A percentile compares a stretch with the other conserved stretches of the same genome.
These are phyloP conservation scores for Aegilops bicornis DNA, from an alignment of 176 grass and related monocot genomes.

Conservation along the genomic window DNA sequence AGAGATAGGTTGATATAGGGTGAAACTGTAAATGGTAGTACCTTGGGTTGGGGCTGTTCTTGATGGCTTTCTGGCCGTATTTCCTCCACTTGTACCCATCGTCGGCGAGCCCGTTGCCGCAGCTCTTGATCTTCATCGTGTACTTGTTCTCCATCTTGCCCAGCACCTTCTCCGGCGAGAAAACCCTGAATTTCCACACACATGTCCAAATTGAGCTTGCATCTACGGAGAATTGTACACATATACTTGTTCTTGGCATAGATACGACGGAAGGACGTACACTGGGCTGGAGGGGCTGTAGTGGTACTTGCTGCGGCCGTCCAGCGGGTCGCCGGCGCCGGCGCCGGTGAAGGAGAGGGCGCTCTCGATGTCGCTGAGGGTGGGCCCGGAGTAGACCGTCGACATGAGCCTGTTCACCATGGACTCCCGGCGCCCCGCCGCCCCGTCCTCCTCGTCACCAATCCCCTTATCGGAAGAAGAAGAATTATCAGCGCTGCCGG, in stretches of 20 bases:
- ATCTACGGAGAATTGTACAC: background rate
- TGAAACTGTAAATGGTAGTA: background rate
- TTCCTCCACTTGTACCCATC: conserved; percentile 99
- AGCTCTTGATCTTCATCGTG: conserved; percentile 75
- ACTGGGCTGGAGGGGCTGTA: conserved; percentile 39
- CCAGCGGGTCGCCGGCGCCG: background rate
- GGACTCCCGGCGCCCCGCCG: conserved; percentile 37
- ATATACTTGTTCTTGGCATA: background rate
- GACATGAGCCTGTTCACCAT: conserved; percentile 90
- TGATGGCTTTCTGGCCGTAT: conserved; percentile 95
- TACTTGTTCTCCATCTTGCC: conserved; percentile 92
- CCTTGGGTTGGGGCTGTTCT: conserved; percentile 98
- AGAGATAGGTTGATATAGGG: background rate
- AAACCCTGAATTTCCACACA: conserved; percentile 33
- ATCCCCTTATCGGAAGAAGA: background rate
- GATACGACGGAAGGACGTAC: conserved; percentile 16
- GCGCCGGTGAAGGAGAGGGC: conserved; percentile 57
- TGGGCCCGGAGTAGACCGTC: conserved; percentile 88
- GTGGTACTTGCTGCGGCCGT: conserved; percentile 11
- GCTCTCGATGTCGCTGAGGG: conserved; percentile 80
- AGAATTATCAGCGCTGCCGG: background rate
- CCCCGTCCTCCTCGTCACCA: background rate
- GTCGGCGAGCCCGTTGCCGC: conserved; percentile 55
- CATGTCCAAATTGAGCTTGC: background rate
- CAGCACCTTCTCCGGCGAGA: conserved; percentile 66